phyloP scores from a whole-genome alignment of 306 rosid genomes.

The Elaeagnus macrophylla region DNA sequence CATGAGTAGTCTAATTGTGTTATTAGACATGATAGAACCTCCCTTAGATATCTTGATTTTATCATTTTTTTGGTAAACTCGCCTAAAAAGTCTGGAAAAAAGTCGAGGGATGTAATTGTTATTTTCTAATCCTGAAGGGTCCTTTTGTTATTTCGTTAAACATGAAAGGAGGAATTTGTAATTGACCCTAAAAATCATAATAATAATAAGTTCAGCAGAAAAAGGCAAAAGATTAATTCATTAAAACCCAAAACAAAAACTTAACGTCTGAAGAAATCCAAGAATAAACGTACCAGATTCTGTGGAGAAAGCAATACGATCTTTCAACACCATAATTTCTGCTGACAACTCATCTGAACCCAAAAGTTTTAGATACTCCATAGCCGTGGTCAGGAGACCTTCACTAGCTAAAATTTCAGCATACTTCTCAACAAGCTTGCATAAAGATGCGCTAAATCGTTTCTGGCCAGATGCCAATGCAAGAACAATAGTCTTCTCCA shows the following conservation, averaged over 20 bases:
- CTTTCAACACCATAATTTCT: constrained; percentile 72
- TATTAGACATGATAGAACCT: no score
- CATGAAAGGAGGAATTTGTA: no score
- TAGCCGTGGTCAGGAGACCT: constrained; percentile 75
- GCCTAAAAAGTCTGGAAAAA: no score
- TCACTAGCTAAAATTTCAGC: constrained; percentile 96
- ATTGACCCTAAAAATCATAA: no score
- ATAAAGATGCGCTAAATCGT: constrained; percentile 81
- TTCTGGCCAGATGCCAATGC: constrained; percentile 96
- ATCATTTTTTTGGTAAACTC: no score
- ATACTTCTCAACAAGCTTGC: constrained; percentile 98
- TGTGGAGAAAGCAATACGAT: constrained; percentile 64
- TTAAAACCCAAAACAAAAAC: background rate
- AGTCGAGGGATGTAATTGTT: no score
- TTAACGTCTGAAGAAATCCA: background rate
- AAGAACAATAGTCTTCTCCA: constrained; percentile 98
- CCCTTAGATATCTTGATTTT: no score
- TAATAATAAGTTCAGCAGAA: no score
- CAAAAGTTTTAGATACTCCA: constrained; percentile 85
- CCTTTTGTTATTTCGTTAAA: no score
- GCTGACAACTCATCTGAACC: constrained; percentile 88
- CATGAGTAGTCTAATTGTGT: no score
- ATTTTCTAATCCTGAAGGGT: no score
- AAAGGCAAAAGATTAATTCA: no score
- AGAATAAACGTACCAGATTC: constrained; percentile 54